Evolutionary conservation across 805 yeast genomes (phyloP), one percentile per base, ranked within the genome.

Genomic region (Candida ipomoeae): DNA sequence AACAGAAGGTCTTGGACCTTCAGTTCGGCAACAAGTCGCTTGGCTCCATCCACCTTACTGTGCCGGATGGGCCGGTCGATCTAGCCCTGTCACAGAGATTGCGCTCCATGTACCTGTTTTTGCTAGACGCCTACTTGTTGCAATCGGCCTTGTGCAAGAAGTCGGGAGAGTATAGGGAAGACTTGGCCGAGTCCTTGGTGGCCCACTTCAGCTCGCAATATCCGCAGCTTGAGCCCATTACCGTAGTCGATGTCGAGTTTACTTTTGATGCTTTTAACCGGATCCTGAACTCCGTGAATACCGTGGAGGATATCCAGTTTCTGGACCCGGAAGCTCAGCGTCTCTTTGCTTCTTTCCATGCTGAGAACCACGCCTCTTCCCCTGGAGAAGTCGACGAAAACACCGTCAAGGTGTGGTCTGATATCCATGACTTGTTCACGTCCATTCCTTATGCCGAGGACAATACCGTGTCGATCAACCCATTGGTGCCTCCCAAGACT

Each of bases 201-300:
- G 57, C 52, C 6, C 57, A 52, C 21, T 67, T 67, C 49, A 52
- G 55, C 18, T 44, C 48, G 17, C 46, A 48, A n/a, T 54, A 65
- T 50, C 62, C 65, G 5, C 53, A 55, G 14, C 36, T 51, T 38
- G 52, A 38, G 13, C 63, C 69, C 4, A 40, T 67, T 32, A 52
- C 67, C 3, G 57, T 55, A 31, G 57, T 58, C 21, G 71, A 69
- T 32, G 62, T 70, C 5, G 57, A 62, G 48, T 51, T 50, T 15
- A 55, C 55, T 42, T 66, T 63, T 54, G 64, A 62, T 37, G 52
- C 69, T 14, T 69, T 57, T 54, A 63, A 63, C 55, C 61, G 64
- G 6, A 52, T 71, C n/a, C 61, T 62, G 52, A 65, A 68, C 50
- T 61, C 58, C 39, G 34, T 58, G 2, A 55, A 61, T 13, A 56